Evolutionary conservation across 148 eudicot species (phyloP).

Genomic region (Polygonum maritimum): DNA sequence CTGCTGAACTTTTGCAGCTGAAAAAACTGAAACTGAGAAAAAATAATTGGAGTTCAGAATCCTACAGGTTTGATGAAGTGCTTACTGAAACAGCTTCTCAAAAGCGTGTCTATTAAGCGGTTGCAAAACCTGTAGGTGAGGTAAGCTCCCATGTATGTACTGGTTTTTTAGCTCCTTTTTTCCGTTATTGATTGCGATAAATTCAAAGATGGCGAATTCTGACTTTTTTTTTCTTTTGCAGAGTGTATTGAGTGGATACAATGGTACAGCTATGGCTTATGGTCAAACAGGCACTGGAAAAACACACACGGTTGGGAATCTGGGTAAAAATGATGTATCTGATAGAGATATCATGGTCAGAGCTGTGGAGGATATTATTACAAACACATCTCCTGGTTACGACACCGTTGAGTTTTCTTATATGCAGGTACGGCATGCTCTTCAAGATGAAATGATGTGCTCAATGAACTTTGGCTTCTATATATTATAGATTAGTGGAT

Average conservation of each 20-base stretch:
- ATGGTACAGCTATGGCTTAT: conserved; percentile 97
- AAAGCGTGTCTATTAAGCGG: conserved; percentile 93
- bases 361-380: too few relatives aligned
- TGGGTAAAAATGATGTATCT: too few relatives aligned
- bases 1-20: conserved; percentile 43
- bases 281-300: conserved; percentile 99
- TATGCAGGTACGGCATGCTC: too few relatives aligned
- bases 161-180: background rate
- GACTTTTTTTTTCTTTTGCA: conserved; percentile 27
- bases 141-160: conserved; percentile 17
- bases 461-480: too few relatives aligned
- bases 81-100: conserved; percentile 89
- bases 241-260: conserved; percentile 94
- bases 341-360: too few relatives aligned
- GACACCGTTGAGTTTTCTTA: too few relatives aligned
- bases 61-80: conserved; percentile 90
- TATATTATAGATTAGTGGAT: too few relatives aligned
- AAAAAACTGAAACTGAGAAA: conserved; percentile 74
- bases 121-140: conserved; percentile 95
- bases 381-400: too few relatives aligned
- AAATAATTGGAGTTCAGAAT: conserved; percentile 94
- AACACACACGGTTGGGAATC: conserved; percentile 91
- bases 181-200: background rate
- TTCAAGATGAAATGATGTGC: too few relatives aligned
- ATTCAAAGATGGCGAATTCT: background rate